Percentiles rank a stretch among this genome's conserved stretches.
These are phyloP conservation scores for Pseudogymnoascus sp. DNA, from an alignment of 2,329 filamentous ascomycete species.

Conservation along the genomic window DNA sequence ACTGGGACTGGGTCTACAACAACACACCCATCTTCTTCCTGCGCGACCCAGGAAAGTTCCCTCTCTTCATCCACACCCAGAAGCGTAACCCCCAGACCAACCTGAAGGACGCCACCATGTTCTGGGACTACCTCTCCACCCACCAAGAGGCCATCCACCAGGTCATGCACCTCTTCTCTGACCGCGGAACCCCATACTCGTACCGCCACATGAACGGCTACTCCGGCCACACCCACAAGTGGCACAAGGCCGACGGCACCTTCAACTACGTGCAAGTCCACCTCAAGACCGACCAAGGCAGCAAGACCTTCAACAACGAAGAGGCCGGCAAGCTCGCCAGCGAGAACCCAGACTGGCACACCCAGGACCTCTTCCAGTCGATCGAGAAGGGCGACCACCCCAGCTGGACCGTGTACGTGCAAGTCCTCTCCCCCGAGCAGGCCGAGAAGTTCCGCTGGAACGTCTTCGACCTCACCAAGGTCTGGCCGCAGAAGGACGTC, in stretches of 20 bases:
- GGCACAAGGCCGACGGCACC: slow-evolving; percentile 54
- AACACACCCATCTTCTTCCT: slow-evolving; percentile 74
- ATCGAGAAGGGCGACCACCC: slow-evolving; percentile 53
- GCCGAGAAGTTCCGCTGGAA: slow-evolving; percentile 53
- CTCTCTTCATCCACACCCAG: slow-evolving; percentile 68
- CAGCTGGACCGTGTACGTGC: slow-evolving; percentile 55
- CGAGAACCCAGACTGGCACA: slow-evolving; percentile 53
- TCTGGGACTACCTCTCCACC: slow-evolving; percentile 38
- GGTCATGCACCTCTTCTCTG: slow-evolving; percentile 57
- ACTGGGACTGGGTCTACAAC: slow-evolving; percentile 66
- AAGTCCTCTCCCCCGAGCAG: slow-evolving; percentile 53
- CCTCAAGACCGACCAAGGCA: slow-evolving; percentile 54
- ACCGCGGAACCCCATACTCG: slow-evolving; percentile 56
- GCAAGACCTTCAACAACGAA: slow-evolving; percentile 48
- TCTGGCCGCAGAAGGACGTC: slow-evolving; percentile 56
- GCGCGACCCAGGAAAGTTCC: slow-evolving; percentile 66
- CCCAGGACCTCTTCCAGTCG: slow-evolving; percentile 54
- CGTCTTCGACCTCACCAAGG: slow-evolving; percentile 61
- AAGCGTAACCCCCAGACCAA: slow-evolving; percentile 68
- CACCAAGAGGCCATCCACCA: slow-evolving; percentile 56
- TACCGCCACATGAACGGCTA: slow-evolving; percentile 61
- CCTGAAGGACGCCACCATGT: slow-evolving; percentile 50
- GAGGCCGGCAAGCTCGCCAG: slow-evolving; percentile 45
- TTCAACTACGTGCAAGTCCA: slow-evolving; percentile 61
- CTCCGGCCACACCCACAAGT: slow-evolving; percentile 59